Evolutionary conservation across 202 grass and related monocot genomes (phyloP).

Genomic region (Schoenoplectus tabernaemontani): DNA sequence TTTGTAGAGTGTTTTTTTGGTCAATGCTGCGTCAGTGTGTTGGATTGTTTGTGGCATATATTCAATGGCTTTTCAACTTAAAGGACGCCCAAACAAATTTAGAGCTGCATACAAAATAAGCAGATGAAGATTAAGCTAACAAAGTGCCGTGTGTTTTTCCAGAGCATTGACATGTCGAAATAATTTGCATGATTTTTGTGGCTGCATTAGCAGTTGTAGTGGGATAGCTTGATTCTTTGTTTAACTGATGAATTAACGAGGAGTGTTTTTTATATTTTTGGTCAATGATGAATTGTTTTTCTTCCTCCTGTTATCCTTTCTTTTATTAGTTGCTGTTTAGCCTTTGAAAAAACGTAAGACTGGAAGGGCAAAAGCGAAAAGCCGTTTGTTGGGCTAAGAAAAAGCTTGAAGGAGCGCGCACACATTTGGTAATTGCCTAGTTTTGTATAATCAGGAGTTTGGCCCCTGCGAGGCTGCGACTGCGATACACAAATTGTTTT

Average conservation of each 20-base stretch:
- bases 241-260: background rate
- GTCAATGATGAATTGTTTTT: background rate
- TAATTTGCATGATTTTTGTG: slow-evolving; percentile 1
- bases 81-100: background rate
- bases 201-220: background rate
- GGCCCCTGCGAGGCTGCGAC: no score
- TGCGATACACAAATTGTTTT: no score
- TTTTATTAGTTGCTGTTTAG: background rate
- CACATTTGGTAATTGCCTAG: no score
- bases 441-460: no score
- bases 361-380: no score
- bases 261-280: background rate
- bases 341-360: background rate
- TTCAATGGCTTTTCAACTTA: background rate
- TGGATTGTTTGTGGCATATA: background rate
- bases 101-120: background rate
- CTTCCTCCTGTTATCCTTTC: background rate
- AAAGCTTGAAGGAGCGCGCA: no score
- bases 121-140: background rate
- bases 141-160: background rate
- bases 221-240: slow-evolving; percentile 13
- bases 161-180: slow-evolving; percentile 3
- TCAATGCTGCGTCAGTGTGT: background rate
- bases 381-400: no score
- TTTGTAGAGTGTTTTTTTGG: slow-evolving; percentile 27